Base-by-base conservation (phyloP, 371 early-diverging fungal species). In the Mucor ambiguus region DNA sequence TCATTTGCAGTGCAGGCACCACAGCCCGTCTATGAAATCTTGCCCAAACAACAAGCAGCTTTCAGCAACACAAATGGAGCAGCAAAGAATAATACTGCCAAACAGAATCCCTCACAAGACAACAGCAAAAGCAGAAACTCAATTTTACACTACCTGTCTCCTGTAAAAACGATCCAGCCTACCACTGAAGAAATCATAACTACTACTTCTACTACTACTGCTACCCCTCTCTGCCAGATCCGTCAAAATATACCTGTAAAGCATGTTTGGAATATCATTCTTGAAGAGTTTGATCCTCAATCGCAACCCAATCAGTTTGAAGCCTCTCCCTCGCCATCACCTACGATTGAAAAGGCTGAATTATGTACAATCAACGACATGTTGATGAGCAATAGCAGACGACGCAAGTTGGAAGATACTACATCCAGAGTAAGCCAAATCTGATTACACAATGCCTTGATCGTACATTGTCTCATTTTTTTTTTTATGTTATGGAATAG, bases 1-100 rank as follows among this genome's bases (percentile, higher is more conserved):
- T 61, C 14, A 22, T 61, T 61, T n/a, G 52, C 54, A 26, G 38
- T n/a, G 12, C 62, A 62, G 28, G 54, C 52, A 52, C 62, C 62
- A 37, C 62, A 62, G 32, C 62, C 62, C 10, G 28, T 52, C 16
- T 62, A 62, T 20, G 54, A 62, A n/a, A 2, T 14, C 22, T 20
- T 49, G 18, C 33, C 49, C 16, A 52, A 62, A 28, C 37, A 16
- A 20, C 18, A 32, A 9, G 4, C 55, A 18, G 30, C 16, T 32
- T 18, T n/a, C 18, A 48, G 2, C 10, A 55, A 22, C 4, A 26
- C 2, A 30, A 30, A 30, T 22, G 48, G 3, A 14, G 35, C 20
- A 35, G 49, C 12, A 24, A 61, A n/a, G 46, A 37, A 1, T n/a
- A 18, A 2, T 44, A 44, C 12, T 9, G 4, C 24, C 56, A 55